Conservation (phyloP, 805 yeast species). For the Cyberlindnera galapagoensis region DNA sequence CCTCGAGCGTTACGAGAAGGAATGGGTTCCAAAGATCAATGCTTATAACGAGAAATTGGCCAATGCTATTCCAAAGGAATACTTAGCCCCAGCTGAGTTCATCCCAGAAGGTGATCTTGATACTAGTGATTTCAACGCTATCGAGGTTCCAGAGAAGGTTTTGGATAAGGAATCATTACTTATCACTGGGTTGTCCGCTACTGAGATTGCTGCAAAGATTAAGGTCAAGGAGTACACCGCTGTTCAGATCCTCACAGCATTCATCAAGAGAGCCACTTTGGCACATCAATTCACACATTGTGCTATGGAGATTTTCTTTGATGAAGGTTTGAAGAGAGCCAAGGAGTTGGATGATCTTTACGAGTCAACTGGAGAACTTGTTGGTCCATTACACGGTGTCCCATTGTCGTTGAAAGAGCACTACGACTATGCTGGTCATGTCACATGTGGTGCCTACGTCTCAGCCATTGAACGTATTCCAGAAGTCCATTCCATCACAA, state of each 20-base stretch:
- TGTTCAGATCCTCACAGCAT: slow-evolving; percentile 41
- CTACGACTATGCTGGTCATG: slow-evolving; percentile 42
- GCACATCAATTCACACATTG: slow-evolving; percentile 57
- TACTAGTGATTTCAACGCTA: slow-evolving; percentile 13
- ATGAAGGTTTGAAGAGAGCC: slow-evolving; percentile 52
- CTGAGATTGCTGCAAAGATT: slow-evolving; percentile 6
- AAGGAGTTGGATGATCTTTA: slow-evolving; percentile 46
- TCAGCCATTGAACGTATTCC: slow-evolving; percentile 38
- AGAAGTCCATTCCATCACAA: slow-evolving; percentile 39
- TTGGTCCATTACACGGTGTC: slow-evolving; percentile 63
- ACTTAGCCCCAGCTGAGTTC: slow-evolving; percentile 9
- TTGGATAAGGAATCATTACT: slow-evolving; percentile 10
- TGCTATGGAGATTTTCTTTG: slow-evolving; percentile 52
- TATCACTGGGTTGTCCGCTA: slow-evolving; percentile 5
- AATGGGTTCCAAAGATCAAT: slow-evolving; percentile 16
- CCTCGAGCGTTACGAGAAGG: slow-evolving; percentile 5
- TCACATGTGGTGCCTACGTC: slow-evolving; percentile 55
- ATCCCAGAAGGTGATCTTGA: slow-evolving; percentile 14
- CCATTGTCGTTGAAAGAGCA: slow-evolving; percentile 66
- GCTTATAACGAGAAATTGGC: slow-evolving; percentile 11
- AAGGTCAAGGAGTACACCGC: slow-evolving; percentile 27
- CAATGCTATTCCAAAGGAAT: slow-evolving; percentile 3
- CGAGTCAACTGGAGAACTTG: slow-evolving; percentile 38
- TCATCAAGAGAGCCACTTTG: slow-evolving; percentile 51
- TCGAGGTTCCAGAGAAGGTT: slow-evolving; percentile 9